Conservation (phyloP, 768 basidiomycete genomes). For the Amanita muscaria region DNA sequence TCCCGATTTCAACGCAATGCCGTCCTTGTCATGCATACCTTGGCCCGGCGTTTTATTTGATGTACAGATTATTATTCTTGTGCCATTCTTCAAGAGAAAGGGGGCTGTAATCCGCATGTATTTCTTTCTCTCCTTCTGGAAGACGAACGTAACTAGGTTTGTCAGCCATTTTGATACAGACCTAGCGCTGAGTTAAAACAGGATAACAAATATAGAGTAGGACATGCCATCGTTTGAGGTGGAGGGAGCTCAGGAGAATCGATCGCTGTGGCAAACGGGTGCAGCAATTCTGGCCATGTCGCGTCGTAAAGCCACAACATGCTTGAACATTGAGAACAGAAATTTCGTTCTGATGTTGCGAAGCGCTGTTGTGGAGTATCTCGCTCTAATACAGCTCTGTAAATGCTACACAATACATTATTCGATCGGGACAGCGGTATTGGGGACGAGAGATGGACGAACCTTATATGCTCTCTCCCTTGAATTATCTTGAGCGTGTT, state of each 20-base stretch:
- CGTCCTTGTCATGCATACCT: no score
- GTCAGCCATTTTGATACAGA: constrained; percentile 36
- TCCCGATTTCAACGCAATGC: no score
- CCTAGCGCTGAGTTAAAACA: constrained; percentile 22
- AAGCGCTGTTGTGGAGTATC: constrained; percentile 39
- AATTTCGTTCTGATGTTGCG: constrained; percentile 50
- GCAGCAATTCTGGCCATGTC: constrained; percentile 51
- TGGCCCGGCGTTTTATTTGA: constrained; percentile 15
- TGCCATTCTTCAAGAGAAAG: constrained; percentile 54
- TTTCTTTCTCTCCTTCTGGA: constrained; percentile 47
- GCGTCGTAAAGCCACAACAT: constrained; percentile 63
- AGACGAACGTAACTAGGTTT: constrained; percentile 54
- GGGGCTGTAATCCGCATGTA: constrained; percentile 34
- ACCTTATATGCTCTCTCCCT: constrained; percentile 51
- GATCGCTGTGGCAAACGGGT: constrained; percentile 62
- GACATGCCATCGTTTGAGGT: constrained; percentile 40
- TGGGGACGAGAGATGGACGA: no score
- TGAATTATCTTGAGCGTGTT: constrained; percentile 40
- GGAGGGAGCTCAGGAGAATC: constrained; percentile 48
- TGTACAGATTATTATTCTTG: constrained; percentile 38
- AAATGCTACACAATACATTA: constrained; percentile 31
- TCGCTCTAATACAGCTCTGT: constrained; percentile 53
- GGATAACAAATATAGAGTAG: neutral
- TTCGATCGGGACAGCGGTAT: no score
- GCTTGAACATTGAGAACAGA: constrained; percentile 53